These are phyloP conservation scores for Wallacemonas sp. DNA, from an alignment of 208 protist genomes.

Conservation along the genomic window DNA sequence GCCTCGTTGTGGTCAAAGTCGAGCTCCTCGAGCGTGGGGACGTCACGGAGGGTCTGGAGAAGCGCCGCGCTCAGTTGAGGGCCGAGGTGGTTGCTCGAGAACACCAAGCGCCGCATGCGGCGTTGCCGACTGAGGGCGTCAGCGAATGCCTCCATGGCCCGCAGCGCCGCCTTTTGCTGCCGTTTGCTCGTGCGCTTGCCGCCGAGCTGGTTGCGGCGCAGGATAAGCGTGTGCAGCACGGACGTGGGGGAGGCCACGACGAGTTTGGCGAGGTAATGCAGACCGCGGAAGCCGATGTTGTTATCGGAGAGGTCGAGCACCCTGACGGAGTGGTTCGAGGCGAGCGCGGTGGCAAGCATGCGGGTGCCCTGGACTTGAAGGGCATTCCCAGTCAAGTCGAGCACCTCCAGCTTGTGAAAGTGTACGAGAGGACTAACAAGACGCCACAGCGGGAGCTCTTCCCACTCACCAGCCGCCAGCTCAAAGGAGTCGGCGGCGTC, in stretches of 20 bases:
- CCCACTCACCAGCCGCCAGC: constrained; percentile 35
- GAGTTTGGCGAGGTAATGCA: constrained; percentile 69
- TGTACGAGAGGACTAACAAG: constrained; percentile 68
- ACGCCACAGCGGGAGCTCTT: constrained; percentile 73
- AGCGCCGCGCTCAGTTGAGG: constrained; percentile 51
- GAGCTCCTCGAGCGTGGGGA: constrained; percentile 63
- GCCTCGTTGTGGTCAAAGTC: constrained; percentile 71
- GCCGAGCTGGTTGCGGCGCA: constrained; percentile 47
- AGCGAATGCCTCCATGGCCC: constrained; percentile 52
- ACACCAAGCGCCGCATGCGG: constrained; percentile 51
- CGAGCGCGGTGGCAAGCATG: constrained; percentile 78
- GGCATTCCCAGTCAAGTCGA: constrained; percentile 80
- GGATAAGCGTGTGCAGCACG: constrained; percentile 57
- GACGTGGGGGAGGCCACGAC: constrained; percentile 38
- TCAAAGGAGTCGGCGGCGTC: constrained; percentile 34
- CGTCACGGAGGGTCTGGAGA: constrained; percentile 45
- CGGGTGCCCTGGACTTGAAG: constrained; percentile 62
- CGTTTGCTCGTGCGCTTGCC: constrained; percentile 23
- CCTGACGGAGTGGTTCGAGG: constrained; percentile 64
- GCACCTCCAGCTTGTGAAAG: constrained; percentile 69
- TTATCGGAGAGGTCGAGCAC: constrained; percentile 83
- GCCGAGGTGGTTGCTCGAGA: constrained; percentile 80
- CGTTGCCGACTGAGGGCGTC: constrained; percentile 45
- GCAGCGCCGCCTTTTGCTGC: constrained; percentile 37
- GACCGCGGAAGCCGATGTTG: constrained; percentile 63